Base-by-base conservation (phyloP, 768 basidiomycete genomes). In the Saitozyma podzolica region DNA sequence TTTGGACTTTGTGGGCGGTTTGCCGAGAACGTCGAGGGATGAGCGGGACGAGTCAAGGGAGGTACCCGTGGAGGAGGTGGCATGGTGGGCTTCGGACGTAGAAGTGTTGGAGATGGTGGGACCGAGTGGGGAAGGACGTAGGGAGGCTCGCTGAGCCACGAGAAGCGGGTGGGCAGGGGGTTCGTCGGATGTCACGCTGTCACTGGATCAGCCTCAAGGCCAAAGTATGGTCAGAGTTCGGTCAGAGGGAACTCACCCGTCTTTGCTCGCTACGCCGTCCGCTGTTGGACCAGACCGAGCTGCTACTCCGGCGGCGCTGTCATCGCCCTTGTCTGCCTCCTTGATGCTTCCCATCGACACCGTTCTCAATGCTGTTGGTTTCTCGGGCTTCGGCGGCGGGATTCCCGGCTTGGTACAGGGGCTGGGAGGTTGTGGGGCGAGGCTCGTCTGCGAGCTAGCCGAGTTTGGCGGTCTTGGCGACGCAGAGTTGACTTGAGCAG, bases 101-200 rank as follows among this genome's bases (percentile, higher is more conserved):
- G 13, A 47, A 47, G 13, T 13, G n/a, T 17, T 47, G 45, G 13
- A 11, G 45, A 47, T 47, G 45, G 45, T 47, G 45, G 11, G 13
- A 17, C 45, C 45, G 45, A 72, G 65, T n/a, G 73, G 68, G 6
- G 73, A 72, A 19, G 73, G 73, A 1, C 73, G 70, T 40, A 75
- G 66, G 41, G 70, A 72, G n/a, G 70, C 68, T 40, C 73, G 59
- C 58, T 66, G 72, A 14, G 70, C 67, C 3, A 63, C 45, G 10
- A 71, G 62, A 43, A 70, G 57, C 56, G 55, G 69, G 63, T 45
- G 58, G n/a, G 63, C 69, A 52, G 45, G 40, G 10, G 43, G 51
- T 60, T 43, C 47, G 42, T 55, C 51, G 17, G 19, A 41, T 20
- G 61, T 59, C 19, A 62, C 63, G 50, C 63, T 61, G 52, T 16